These are phyloP conservation scores for Exophiala sp. DNA, from an alignment of 2,329 filamentous ascomycete species.

Conservation along the genomic window DNA sequence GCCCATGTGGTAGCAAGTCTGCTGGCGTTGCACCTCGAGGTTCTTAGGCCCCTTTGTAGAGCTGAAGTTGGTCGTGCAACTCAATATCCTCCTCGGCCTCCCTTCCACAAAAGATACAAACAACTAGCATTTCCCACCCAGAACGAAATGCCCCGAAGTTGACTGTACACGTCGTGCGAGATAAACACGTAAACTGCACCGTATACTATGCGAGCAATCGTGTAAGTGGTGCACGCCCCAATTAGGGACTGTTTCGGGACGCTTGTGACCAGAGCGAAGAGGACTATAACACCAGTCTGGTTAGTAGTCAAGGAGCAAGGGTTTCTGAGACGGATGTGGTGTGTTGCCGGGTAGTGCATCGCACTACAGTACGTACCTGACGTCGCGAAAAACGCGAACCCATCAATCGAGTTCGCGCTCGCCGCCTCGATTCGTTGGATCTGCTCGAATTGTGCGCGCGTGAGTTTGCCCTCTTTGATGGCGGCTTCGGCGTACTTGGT, in stretches of 20 bases:
- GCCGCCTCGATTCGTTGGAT: constrained; percentile 29
- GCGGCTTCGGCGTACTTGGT: constrained; percentile 44
- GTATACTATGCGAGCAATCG: constrained; percentile 41
- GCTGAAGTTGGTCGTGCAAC: too few relatives aligned
- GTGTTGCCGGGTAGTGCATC: background rate
- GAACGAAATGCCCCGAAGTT: constrained; percentile 40
- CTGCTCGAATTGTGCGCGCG: constrained; percentile 38
- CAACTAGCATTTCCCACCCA: constrained; percentile 45
- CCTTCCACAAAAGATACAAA: constrained; percentile 36
- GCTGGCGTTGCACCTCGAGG: too few relatives aligned
- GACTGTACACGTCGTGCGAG: constrained; percentile 35
- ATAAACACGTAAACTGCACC: constrained; percentile 40
- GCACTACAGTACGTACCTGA: constrained; percentile 9
- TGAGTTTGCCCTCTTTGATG: constrained; percentile 45
- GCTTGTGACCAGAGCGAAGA: constrained; percentile 40
- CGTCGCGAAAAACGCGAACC: constrained; percentile 34
- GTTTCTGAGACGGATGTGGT: background rate
- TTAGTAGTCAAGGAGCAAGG: background rate
- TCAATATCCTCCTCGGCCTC: background rate
- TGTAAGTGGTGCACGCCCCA: constrained; percentile 39
- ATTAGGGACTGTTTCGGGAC: constrained; percentile 39
- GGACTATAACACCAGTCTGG: constrained; percentile 29
- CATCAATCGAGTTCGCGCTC: constrained; percentile 47
- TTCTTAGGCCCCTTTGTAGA: too few relatives aligned
- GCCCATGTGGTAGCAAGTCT: too few relatives aligned